Percentiles rank a stretch among this genome's conserved stretches.
phyloP scores from a whole-genome alignment of 1,139 yeast species.

The Zygosaccharomyces sapae region DNA sequence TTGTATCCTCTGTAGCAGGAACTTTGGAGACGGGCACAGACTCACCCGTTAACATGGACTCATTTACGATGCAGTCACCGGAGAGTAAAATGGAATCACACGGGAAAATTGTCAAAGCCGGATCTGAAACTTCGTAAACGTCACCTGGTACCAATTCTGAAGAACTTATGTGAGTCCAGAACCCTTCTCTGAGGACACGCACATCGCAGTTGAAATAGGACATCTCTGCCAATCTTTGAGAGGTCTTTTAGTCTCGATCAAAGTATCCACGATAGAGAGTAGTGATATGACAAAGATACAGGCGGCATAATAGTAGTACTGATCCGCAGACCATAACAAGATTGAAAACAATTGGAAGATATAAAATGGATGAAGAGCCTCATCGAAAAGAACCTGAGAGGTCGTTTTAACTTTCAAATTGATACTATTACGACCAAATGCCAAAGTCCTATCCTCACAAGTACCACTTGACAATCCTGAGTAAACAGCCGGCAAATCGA shows the following conservation, averaged over 20 bases:
- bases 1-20: constrained; percentile 60
- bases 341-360: constrained; percentile 91
- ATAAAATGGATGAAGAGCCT: constrained; percentile 90
- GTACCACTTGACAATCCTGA: constrained; percentile 70
- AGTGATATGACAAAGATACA: constrained; percentile 87
- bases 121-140: constrained; percentile 84
- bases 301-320: constrained; percentile 86
- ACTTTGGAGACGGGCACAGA: constrained; percentile 90
- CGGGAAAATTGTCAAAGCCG: constrained; percentile 67
- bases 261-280: constrained; percentile 70
- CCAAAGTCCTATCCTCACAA: constrained; percentile 62
- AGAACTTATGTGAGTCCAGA: constrained; percentile 82
- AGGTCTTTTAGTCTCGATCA: constrained; percentile 79
- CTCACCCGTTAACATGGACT: constrained; percentile 95
- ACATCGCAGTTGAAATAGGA: constrained; percentile 74
- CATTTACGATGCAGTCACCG: constrained; percentile 93
- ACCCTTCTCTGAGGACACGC: constrained; percentile 87
- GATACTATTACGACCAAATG: constrained; percentile 74
- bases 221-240: constrained; percentile 66
- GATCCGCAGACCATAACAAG: constrained; percentile 85
- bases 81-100: constrained; percentile 83
- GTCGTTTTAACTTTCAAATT: constrained; percentile 72
- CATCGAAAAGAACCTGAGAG: constrained; percentile 66
- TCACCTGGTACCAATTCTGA: constrained; percentile 95
- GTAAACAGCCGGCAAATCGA: constrained; percentile 49